Evolutionary conservation across 352 stramenopile species (phyloP), one percentile per base, ranked within the genome.

Genomic region (Plasmopara viticola): DNA sequence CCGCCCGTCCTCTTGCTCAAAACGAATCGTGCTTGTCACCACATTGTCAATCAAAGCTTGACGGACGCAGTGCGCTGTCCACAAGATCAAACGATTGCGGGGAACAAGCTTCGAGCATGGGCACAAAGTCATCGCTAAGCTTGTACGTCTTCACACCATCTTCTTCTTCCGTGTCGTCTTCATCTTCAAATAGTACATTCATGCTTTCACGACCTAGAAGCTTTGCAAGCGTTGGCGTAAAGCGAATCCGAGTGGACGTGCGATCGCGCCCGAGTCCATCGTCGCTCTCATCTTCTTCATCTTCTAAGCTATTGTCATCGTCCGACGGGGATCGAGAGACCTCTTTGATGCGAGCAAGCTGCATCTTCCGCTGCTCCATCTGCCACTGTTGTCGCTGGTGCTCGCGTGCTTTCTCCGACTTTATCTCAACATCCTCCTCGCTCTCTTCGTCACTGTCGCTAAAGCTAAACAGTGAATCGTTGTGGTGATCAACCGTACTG

Each of bases 151-250:
- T 39, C 4, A 51, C 14, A 30, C 56, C 41, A 14, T 77, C 70
- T 20, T 76, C 72, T 20, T 72, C 63, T 5, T 82, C 68, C 9
- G 74, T 67, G 2, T 78, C 53, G 28, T 84, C 72, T 42, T 82
- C 74, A 39, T 83, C 74, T 31, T 85, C 74, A 7, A 85, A 72
- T 10, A 85, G 47, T 5, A 83, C 58, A 55, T 85, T 85, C 46
- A 63, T 69, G 51, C 71, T 83, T 42, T 78, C 59, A 25, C 74
- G 74, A 34, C 56, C 51, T 10, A 85, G 44, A 38, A 85, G 53
- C 5, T 60, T 71, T 29, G 70, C 73, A 47, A 85, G 59, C 14
- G 64, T 64, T 45, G 69, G 58, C 30, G 63, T 72, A 43, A 79
- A 70, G 17, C 65, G 56, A 38, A 83, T 77, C 14, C 71, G 69